A percentile compares a stretch with the other conserved stretches of the same genome.
These are phyloP conservation scores for Diaporthe ilicicola DNA, from an alignment of 2,329 filamentous ascomycete species.

Conservation along the genomic window DNA sequence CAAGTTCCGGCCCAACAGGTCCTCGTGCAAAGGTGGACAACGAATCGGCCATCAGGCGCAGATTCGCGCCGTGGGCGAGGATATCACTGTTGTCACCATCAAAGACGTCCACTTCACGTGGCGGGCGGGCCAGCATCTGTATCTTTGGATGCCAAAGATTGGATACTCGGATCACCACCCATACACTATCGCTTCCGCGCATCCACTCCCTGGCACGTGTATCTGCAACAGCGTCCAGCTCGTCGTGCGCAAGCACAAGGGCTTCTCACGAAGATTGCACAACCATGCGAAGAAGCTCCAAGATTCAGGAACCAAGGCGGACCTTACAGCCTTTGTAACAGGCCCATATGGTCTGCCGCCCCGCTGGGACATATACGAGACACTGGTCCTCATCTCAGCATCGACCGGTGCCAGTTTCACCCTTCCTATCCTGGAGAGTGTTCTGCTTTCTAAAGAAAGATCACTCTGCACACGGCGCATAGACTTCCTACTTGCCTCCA, in stretches of 20 bases:
- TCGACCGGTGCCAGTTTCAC: slow-evolving; percentile 72
- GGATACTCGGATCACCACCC: slow-evolving; percentile 66
- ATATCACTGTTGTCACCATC: slow-evolving; percentile 66
- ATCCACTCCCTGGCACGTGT: slow-evolving; percentile 58
- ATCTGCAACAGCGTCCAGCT: slow-evolving; percentile 68
- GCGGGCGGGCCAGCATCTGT: slow-evolving; percentile 68
- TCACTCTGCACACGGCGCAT: slow-evolving; percentile 60
- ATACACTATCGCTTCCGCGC: slow-evolving; percentile 68
- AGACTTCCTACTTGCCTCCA: slow-evolving; percentile 62
- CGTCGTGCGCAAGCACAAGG: slow-evolving; percentile 62
- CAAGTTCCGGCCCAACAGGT: slow-evolving; percentile 49
- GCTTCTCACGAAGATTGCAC: slow-evolving; percentile 65
- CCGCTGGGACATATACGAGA: slow-evolving; percentile 66
- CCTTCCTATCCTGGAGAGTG: slow-evolving; percentile 65
- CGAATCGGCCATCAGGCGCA: slow-evolving; percentile 62
- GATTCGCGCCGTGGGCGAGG: slow-evolving; percentile 56
- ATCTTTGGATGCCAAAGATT: slow-evolving; percentile 66
- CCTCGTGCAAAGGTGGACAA: slow-evolving; percentile 56
- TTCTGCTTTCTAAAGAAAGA: slow-evolving; percentile 49
- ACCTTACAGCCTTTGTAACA: slow-evolving; percentile 57
- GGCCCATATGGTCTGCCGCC: slow-evolving; percentile 66
- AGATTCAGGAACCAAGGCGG: slow-evolving; percentile 40
- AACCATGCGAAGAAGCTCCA: slow-evolving; percentile 51
- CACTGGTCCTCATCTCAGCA: slow-evolving; percentile 66
- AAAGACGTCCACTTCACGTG: slow-evolving; percentile 68